Base-by-base conservation (phyloP, 2,329 filamentous ascomycete species). In the Pseudomassariella vexata region DNA sequence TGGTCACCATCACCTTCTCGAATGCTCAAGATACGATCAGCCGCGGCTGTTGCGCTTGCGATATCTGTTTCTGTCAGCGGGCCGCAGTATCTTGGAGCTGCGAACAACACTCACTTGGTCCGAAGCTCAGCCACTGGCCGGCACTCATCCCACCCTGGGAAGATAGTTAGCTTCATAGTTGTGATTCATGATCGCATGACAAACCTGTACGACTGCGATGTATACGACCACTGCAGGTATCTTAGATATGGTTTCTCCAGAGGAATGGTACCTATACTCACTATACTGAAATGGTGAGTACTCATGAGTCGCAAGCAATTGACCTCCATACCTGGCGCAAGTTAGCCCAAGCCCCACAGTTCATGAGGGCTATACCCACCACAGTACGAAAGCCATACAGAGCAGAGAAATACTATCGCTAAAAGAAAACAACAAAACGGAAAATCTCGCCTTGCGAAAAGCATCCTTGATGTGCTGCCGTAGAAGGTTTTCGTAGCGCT, bases 71-170 rank as follows among this genome's bases (percentile, higher is more conserved):
- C n/a, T n/a, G n/a, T n/a, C n/a, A n/a, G n/a, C n/a, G n/a, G n/a
- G n/a, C n/a, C n/a, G n/a, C n/a, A n/a, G n/a, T n/a, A n/a, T n/a
- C 76, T 81, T 5, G 76, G 73, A 0, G 73, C 72, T 39, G 80
- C 77, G 16, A 71, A 71, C 35, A 85, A 70, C 38, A 76, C 73
- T n/a, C n/a, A n/a, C n/a, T n/a, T n/a, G n/a, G n/a, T n/a, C n/a
- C n/a, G n/a, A n/a, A n/a, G n/a, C n/a, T n/a, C n/a, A n/a, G n/a
- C n/a, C n/a, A n/a, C 39, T 78, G 70, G 1, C 77, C 79, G 0
- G 79, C 76, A 0, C 66, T 63, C 52, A 85, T 76, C 4, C 73
- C 76, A 2, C 78, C 77, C 38, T 82, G 72, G n/a, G n/a, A n/a
- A n/a, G n/a, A n/a, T n/a, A n/a, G n/a, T n/a, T n/a, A n/a, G n/a